Percentiles rank a stretch among this genome's conserved stretches.
Conservation (phyloP, 306 rosid species). For the Sicyos baderoa region DNA sequence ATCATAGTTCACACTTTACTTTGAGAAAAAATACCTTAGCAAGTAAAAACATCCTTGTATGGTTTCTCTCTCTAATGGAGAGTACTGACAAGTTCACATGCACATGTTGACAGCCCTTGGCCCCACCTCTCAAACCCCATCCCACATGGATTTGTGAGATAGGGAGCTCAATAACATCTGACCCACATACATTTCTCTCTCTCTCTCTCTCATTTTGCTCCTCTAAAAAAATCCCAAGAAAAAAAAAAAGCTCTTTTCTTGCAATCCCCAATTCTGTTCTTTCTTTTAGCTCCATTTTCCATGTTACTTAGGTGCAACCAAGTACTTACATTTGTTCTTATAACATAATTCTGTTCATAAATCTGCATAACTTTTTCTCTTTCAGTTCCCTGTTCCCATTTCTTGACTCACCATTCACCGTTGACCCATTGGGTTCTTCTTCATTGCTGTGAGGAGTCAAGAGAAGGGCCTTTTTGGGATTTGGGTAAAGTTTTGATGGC, state of each 20-base stretch:
- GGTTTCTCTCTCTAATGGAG: background rate
- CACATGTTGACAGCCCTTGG: constrained; percentile 59
- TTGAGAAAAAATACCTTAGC: no score
- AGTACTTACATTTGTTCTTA: constrained; percentile 26
- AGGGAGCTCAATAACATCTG: constrained; percentile 20
- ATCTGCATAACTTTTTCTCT: constrained; percentile 2
- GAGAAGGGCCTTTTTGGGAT: constrained; percentile 7
- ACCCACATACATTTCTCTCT: background rate
- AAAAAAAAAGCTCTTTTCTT: background rate
- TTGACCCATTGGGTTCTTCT: constrained; percentile 16
- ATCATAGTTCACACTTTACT: no score
- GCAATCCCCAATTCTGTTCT: background rate
- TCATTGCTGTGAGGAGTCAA: constrained; percentile 21
- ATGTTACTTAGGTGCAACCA: constrained; percentile 2
- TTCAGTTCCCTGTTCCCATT: background rate
- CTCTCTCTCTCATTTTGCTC: constrained; percentile 6
- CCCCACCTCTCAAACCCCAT: constrained; percentile 44
- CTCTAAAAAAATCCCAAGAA: background rate
- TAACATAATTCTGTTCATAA: background rate
- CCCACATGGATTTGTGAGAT: constrained; percentile 29
- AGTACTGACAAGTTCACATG: constrained; percentile 78
- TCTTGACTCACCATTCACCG: no score
- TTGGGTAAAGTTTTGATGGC: background rate
- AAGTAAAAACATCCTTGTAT: no score
- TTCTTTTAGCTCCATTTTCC: constrained; percentile 14